Conservation (phyloP, 164 flowering plant genomes). For the Stephania cephalantha region DNA sequence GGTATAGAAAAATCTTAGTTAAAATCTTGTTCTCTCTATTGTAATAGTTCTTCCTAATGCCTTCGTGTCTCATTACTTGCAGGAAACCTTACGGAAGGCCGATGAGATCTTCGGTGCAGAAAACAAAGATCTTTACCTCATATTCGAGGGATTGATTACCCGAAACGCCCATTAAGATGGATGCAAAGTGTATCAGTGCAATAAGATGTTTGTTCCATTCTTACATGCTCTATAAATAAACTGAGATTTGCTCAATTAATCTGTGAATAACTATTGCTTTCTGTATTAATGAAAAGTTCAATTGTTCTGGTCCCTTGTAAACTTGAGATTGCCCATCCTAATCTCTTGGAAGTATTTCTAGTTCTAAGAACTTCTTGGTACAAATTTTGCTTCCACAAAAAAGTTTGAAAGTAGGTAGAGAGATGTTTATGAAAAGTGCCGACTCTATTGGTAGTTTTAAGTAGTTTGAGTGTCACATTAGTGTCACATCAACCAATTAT, state of each 20-base stretch:
- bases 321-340: neutral
- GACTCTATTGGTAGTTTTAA: too few species aligned
- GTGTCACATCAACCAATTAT: too few species aligned
- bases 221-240: neutral
- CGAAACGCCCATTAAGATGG: slow-evolving; percentile 47
- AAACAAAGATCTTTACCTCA: slow-evolving; percentile 69
- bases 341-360: neutral
- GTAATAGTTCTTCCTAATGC: neutral
- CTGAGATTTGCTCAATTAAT: neutral
- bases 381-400: too few species aligned
- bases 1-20: slow-evolving; percentile 28
- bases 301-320: neutral
- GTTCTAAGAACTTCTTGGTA: neutral
- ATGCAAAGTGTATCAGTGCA: neutral
- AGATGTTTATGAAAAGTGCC: too few species aligned
- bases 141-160: slow-evolving; percentile 77
- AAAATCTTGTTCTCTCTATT: neutral
- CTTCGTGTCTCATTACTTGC: slow-evolving; percentile 11
- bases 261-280: neutral
- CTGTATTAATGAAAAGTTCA: neutral
- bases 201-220: neutral
- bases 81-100: slow-evolving; percentile 84
- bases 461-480: too few species aligned
- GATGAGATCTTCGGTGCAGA: slow-evolving; percentile 85
- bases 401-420: too few species aligned